Evolutionary conservation across 495 filamentous ascomycete genomes (phyloP), one percentile per base, ranked within the genome.

Genomic region (Rhizodiscina lignyota): DNA sequence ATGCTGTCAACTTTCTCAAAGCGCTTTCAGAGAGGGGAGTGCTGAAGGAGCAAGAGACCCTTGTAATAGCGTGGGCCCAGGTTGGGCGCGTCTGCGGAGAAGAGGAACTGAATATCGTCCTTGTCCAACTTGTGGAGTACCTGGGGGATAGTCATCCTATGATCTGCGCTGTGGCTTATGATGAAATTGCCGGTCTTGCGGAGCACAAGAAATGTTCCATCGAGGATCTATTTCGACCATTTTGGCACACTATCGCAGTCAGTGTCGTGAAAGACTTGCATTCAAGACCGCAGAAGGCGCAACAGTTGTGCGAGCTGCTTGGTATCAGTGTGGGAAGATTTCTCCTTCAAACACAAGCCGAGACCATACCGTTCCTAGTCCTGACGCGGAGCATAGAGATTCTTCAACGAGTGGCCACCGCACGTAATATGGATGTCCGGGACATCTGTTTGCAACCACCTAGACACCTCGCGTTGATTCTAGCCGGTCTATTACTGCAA

Each of bases 361-460:
- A 83, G 48, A 83, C 83, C 2, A 54, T 99, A 10, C 91, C 89
- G 4, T 83, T 77, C 52, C 63, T 99, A 29, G 81, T 96, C 4
- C 58, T 94, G 19, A 70, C 66, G 4, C 76, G 79, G 48, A 76
- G 79, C 38, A 61, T 63, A 32, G 83, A 92, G 40, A 68, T 93
- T 12, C 73, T 99, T 35, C 63, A 75, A 46, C 72, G 72, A 37
- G 79, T 99, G 38, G 79, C 83, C 10, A 66, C 79, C 34, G 80
- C 77, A 35, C 71, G 77, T 35, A 6, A 71, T 76, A 42, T 58
- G 61, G 8, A 58, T 13, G 8, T 67, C 5, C 69, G 66, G 41
- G 62, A 64, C 30, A 52, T 78, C 11, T 77, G 72, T 40, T 62
- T 69, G 24, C 69, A 78, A 34, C 67, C 54, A 5, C 38, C 62